Evolutionary conservation across 768 basidiomycete species (phyloP).

Genomic region (Bullera alba): DNA sequence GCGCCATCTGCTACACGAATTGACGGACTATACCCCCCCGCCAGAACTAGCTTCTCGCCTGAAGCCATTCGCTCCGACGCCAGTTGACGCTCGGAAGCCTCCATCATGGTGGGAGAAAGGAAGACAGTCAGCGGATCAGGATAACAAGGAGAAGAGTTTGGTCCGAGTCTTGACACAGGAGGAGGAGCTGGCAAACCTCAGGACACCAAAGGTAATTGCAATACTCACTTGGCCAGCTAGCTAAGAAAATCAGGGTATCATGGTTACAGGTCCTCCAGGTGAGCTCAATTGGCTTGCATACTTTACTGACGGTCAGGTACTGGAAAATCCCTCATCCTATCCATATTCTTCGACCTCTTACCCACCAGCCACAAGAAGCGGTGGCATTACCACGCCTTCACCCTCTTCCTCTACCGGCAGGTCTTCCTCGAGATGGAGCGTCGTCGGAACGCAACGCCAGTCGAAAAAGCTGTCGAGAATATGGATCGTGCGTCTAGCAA

Average conservation of each 20-base stretch:
- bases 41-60: conserved; percentile 46
- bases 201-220: conserved; percentile 52
- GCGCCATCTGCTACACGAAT: conserved; percentile 50
- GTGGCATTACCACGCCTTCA: conserved; percentile 57
- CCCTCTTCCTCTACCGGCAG: conserved; percentile 55
- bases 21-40: conserved; percentile 54
- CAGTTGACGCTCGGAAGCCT: conserved; percentile 10
- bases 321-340: conserved; percentile 55
- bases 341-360: conserved; percentile 55
- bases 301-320: conserved; percentile 44
- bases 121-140: conserved; percentile 23
- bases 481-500: conserved; percentile 35
- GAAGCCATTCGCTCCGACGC: conserved; percentile 25
- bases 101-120: conserved; percentile 20
- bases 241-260: conserved; percentile 48
- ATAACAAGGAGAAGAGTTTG: conserved; percentile 40
- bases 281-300: background rate
- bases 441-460: conserved; percentile 13
- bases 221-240: background rate
- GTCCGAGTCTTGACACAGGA: conserved; percentile 51
- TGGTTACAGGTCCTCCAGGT: conserved; percentile 52
- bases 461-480: conserved; percentile 14
- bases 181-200: conserved; percentile 53
- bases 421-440: conserved; percentile 54
- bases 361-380: conserved; percentile 55